These are phyloP conservation scores for Megacollybia marginata DNA, from an alignment of 768 basidiomycete species.

Conservation along the genomic window DNA sequence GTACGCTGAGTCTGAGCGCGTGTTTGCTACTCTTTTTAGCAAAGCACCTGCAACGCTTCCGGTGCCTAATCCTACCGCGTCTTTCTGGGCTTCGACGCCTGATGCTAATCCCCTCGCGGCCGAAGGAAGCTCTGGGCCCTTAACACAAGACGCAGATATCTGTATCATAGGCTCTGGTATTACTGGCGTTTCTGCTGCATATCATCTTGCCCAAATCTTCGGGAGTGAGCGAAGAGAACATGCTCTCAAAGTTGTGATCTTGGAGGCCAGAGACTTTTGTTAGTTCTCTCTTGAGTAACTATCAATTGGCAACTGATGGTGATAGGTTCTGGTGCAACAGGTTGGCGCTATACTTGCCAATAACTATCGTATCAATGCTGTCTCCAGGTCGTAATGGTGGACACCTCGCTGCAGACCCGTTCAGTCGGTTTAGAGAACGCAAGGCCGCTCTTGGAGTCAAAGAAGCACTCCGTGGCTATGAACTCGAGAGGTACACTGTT, in stretches of 20 bases:
- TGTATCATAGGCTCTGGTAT: constrained; percentile 79
- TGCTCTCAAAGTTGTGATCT: constrained; percentile 46
- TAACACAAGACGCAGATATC: constrained; percentile 60
- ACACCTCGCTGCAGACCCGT: constrained; percentile 51
- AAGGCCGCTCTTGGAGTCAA: constrained; percentile 34
- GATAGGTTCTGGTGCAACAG: neutral
- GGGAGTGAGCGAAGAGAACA: constrained; percentile 6
- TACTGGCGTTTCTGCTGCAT: constrained; percentile 68
- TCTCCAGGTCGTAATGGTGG: constrained; percentile 69
- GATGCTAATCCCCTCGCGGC: constrained; percentile 60
- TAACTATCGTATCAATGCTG: neutral
- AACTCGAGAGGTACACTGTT: constrained; percentile 52
- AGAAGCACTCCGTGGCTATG: constrained; percentile 47
- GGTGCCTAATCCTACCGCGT: constrained; percentile 54
- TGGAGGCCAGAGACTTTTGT: constrained; percentile 89
- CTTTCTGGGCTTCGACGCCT: constrained; percentile 64
- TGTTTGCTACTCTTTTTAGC: neutral
- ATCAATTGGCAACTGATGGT: neutral
- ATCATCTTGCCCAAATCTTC: constrained; percentile 48
- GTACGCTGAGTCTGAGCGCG: neutral
- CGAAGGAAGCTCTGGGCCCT: constrained; percentile 53
- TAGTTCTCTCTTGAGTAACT: constrained; percentile 21
- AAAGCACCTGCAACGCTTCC: constrained; percentile 26
- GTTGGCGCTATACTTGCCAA: neutral
- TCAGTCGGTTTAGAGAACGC: constrained; percentile 36